Conservation (phyloP, 2,329 filamentous ascomycete species). For the Trematosphaeria pertusa region DNA sequence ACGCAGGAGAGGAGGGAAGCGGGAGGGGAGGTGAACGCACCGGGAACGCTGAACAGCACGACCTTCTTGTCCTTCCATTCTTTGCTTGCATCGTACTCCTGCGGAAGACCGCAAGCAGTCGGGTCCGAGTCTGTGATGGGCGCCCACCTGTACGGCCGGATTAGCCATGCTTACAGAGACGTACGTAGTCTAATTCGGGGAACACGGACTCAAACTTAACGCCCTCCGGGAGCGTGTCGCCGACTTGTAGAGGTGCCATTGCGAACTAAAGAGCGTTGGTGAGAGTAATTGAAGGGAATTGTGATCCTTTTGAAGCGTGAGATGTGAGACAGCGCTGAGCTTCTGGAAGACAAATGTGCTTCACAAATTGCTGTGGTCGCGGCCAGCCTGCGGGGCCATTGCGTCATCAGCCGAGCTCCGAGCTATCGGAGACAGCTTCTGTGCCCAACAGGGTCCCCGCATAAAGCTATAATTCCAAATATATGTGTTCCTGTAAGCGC, state of each 20-base stretch:
- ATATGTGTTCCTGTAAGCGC: not conserved
- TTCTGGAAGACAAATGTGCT: conserved; percentile 2
- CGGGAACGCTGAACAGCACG: conserved; percentile 72
- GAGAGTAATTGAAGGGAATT: no score
- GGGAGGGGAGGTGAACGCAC: no score
- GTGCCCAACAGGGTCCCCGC: no score
- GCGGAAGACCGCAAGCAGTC: conserved; percentile 78
- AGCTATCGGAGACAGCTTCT: no score
- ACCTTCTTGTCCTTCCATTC: conserved; percentile 75
- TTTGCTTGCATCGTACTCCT: conserved; percentile 80
- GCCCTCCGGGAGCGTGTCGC: conserved; percentile 81
- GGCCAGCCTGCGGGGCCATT: conserved; percentile 1
- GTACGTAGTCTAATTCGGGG: no score
- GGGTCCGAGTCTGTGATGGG: conserved; percentile 76
- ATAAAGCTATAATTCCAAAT: conserved; percentile 7
- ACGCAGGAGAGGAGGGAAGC: no score
- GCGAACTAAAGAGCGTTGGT: no score
- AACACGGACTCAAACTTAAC: conserved; percentile 80
- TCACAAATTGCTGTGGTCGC: conserved; percentile 6
- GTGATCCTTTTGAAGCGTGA: no score
- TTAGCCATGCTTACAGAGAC: no score
- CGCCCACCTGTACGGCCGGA: conserved; percentile 67
- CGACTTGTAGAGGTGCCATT: conserved; percentile 76
- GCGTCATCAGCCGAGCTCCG: conserved; percentile 6
- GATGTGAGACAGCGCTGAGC: no score